Percentiles rank a stretch among this genome's conserved stretches.
Evolutionary conservation across 176 grass and related monocot genomes (phyloP).

Genomic region (Oryza coarctata): DNA sequence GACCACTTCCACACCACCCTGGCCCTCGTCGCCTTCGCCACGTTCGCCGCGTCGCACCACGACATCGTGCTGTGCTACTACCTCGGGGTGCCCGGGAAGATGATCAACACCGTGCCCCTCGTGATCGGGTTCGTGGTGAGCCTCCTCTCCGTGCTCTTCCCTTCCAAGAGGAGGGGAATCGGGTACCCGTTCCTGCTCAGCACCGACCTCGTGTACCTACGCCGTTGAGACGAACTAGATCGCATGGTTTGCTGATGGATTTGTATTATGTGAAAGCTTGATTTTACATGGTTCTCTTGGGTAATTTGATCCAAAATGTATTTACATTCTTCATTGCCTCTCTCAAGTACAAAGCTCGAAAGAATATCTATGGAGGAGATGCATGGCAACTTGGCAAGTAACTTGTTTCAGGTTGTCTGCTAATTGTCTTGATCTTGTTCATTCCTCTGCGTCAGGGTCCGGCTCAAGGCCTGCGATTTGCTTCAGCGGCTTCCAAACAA

Average conservation of each 20-base stretch:
- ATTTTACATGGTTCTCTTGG: not conserved
- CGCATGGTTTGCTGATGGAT: not conserved
- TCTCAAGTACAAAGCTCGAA: constrained; percentile 6
- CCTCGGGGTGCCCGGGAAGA: constrained; percentile 59
- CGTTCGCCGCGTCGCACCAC: constrained; percentile 71
- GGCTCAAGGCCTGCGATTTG: constrained; percentile 66
- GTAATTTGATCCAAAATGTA: constrained; percentile 23
- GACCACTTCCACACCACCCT: constrained; percentile 71
- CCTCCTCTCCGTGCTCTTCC: constrained; percentile 78
- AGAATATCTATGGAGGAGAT: not conserved
- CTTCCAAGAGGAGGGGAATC: constrained; percentile 76
- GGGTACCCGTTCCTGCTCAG: constrained; percentile 79
- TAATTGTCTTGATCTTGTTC: not conserved
- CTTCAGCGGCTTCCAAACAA: constrained; percentile 82
- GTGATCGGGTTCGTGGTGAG: constrained; percentile 81
- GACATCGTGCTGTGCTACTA: constrained; percentile 81
- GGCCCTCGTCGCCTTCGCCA: constrained; percentile 69
- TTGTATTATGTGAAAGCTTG: not conserved
- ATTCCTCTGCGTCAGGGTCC: constrained; percentile 35
- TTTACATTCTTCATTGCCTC: constrained; percentile 21
- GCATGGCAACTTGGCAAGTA: not conserved
- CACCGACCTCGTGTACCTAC: constrained; percentile 61
- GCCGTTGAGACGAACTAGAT: constrained; percentile 28
- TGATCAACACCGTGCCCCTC: constrained; percentile 68
- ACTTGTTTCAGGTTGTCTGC: not conserved